Evolutionary conservation across 306 rosid genomes (phyloP).

Genomic region (Prunus padus): DNA sequence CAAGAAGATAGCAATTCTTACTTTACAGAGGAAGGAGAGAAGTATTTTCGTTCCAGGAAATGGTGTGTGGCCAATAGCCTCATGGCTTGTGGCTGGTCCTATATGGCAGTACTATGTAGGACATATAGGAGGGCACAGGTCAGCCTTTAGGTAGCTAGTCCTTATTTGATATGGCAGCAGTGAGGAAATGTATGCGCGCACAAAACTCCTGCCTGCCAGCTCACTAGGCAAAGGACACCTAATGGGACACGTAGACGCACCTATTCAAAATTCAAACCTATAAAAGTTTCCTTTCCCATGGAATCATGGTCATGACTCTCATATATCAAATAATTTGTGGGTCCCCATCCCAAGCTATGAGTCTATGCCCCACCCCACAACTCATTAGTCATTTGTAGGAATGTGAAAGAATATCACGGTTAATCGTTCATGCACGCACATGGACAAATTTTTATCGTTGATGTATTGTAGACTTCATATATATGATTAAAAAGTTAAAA

Average conservation of each 20-base stretch:
- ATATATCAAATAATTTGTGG: too few relatives aligned
- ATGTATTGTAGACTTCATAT: too few relatives aligned
- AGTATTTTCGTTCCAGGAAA: too few relatives aligned
- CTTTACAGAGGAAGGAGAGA: too few relatives aligned
- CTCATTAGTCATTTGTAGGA: not conserved
- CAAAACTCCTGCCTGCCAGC: not conserved
- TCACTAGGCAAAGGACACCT: not conserved
- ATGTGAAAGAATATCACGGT: too few relatives aligned
- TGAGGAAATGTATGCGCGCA: not conserved
- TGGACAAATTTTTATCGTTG: rapidly evolving
- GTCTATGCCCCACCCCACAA: not conserved
- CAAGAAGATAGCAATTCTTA: too few relatives aligned
- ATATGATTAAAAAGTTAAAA: too few relatives aligned
- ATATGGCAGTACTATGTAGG: not conserved
- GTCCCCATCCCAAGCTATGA: not conserved
- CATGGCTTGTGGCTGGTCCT: not conserved
- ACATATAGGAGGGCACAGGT: not conserved
- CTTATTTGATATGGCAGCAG: not conserved
- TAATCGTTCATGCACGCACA: too few relatives aligned
- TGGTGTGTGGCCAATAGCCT: too few relatives aligned
- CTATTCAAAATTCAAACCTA: not conserved
- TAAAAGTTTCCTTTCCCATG: not conserved
- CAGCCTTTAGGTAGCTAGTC: not conserved
- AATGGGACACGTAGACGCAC: not conserved
- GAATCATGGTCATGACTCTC: not conserved